Percentiles rank a stretch among this genome's conserved stretches.
Evolutionary conservation across 176 grass and related monocot genomes (phyloP).

Genomic region (Ensete glaucum): DNA sequence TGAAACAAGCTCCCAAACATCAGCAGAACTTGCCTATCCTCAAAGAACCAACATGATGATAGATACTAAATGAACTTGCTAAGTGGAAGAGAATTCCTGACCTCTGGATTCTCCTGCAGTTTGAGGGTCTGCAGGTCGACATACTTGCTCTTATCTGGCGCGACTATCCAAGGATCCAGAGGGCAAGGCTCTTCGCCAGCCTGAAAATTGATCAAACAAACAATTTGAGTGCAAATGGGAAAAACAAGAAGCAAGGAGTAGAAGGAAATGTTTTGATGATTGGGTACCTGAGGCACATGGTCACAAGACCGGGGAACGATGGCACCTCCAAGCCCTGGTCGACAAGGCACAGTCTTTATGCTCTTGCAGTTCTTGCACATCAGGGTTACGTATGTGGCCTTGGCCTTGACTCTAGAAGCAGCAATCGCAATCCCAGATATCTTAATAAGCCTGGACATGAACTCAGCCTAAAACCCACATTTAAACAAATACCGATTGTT

Average conservation of each 20-base stretch:
- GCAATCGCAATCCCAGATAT: slow-evolving; percentile 83
- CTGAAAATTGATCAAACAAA: slow-evolving; percentile 24
- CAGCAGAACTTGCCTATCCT: neutral
- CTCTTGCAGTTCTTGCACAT: slow-evolving; percentile 92
- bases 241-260: neutral
- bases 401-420: slow-evolving; percentile 88
- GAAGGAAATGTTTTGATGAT: neutral
- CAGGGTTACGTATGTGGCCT: slow-evolving; percentile 87
- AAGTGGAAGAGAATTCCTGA: slow-evolving; percentile 20
- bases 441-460: slow-evolving; percentile 93
- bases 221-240: neutral
- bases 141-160: slow-evolving; percentile 99
- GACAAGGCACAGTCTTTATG: slow-evolving; percentile 59
- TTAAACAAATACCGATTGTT: neutral
- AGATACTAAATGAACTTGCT: neutral
- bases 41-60: neutral
- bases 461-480: slow-evolving; percentile 39
- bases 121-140: slow-evolving; percentile 93
- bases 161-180: slow-evolving; percentile 83
- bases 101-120: slow-evolving; percentile 97
- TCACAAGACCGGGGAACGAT: slow-evolving; percentile 83
- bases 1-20: neutral
- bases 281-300: slow-evolving; percentile 58
- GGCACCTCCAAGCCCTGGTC: slow-evolving; percentile 83
- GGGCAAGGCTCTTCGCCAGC: slow-evolving; percentile 91